Conservation (phyloP, 345 rosid species). For the Camelina neglecta region DNA sequence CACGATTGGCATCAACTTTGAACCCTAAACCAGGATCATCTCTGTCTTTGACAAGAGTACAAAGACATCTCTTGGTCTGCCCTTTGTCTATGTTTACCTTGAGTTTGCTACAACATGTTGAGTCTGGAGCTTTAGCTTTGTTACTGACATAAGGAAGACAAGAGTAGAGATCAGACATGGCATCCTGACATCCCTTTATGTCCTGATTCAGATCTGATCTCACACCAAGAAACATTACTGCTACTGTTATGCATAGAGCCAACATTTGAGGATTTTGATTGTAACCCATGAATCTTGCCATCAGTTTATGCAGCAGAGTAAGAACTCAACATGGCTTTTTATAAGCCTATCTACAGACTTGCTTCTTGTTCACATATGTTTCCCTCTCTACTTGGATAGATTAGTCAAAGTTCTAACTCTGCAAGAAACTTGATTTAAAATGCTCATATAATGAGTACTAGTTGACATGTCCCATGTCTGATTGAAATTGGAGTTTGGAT, state of each 20-base stretch:
- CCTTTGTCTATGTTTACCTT: constrained; percentile 38
- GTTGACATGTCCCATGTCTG: constrained; percentile 35
- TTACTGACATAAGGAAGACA: constrained; percentile 51
- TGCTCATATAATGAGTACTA: constrained; percentile 29
- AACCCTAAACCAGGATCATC: constrained; percentile 51
- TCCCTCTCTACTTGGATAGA: constrained; percentile 10
- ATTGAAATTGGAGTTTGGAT: constrained; percentile 1
- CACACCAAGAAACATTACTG: constrained; percentile 40
- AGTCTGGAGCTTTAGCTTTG: constrained; percentile 46
- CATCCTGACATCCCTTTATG: constrained; percentile 47
- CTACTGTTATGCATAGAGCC: constrained; percentile 33
- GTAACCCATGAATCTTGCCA: constrained; percentile 32
- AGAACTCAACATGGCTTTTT: constrained; percentile 16
- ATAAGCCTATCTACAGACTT: constrained; percentile 22
- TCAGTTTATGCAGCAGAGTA: constrained; percentile 1
- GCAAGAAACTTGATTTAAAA: constrained; percentile 38
- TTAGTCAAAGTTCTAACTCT: constrained; percentile 1
- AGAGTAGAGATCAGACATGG: constrained; percentile 46
- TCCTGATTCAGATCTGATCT: constrained; percentile 47
- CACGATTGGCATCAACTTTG: constrained; percentile 52
- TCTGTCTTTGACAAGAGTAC: constrained; percentile 47
- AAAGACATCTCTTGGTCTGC: constrained; percentile 51
- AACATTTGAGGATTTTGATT: constrained; percentile 24
- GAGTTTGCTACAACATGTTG: constrained; percentile 47
- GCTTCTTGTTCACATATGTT: constrained; percentile 16